Evolutionary conservation across 305 asterid species (phyloP), one percentile per base, ranked within the genome.

Genomic region (Striga hermonthica): DNA sequence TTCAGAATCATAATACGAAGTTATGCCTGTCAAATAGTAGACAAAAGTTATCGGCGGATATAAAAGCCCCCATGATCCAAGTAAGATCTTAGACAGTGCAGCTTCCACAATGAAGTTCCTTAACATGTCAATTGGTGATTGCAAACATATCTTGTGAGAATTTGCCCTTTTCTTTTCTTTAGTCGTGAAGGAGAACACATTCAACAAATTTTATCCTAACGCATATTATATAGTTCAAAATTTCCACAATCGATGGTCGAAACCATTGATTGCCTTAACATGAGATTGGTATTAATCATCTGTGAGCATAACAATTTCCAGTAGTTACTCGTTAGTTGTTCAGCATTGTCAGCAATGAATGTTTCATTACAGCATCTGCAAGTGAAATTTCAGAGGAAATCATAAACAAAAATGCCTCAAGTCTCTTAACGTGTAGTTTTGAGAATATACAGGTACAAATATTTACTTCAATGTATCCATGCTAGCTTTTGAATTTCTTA

Each of bases 1-100:
- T 60, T 86, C 72, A 15, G 86, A 76, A 81, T 83, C 87, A 75
- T 82, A 93, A 78, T 79, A 69, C 59, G 98, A 93, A 16, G 97
- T 93, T 73, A 93, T 72, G 39, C 98, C 98, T 93, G 84, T 60
- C 73, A 75, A 75, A 67, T 37, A 59, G 62, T 50, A 48, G 37
- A 57, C 7, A 65, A 59, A 60, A 36, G 49, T 39, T 52, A 77
- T 58, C 37, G 15, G 41, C 31, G 31, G 31, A 22, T 2, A 22
- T 22, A 22, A 22, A 22, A 22, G 31, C 31, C 31, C 31, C 31
- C 31, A 0, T 0, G 31, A 22, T 22, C 31, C 31, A 22, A 62
- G 50, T 60, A 7, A 56, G 44, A 13, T 15, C 69, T 63, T 10
- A 7, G n/a, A 57, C 58, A 37, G 10, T 31, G 36, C 49, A 64